Evolutionary conservation across 2,329 filamentous ascomycete genomes (phyloP).

Genomic region (Microdochium trichocladiopsis): DNA sequence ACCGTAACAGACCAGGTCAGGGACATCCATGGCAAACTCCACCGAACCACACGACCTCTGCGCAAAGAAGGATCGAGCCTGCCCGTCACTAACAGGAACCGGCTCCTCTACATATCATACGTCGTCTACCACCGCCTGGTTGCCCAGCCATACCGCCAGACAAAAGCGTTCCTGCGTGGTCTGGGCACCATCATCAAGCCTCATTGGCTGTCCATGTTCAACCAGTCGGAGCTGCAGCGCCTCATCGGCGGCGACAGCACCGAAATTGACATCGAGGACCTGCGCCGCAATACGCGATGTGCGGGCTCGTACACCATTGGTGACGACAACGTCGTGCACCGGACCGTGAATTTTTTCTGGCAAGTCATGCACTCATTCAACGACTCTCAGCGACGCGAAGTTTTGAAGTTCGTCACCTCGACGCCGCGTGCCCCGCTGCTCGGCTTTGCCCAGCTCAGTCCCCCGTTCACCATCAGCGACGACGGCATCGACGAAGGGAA

Average conservation of each 20-base stretch:
- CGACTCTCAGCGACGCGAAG: conserved; percentile 72
- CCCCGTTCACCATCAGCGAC: conserved; percentile 85
- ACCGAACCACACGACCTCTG: conserved; percentile 67
- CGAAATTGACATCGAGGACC: conserved; percentile 80
- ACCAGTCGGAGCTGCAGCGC: conserved; percentile 88
- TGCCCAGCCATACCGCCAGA: conserved; percentile 73
- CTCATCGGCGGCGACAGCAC: conserved; percentile 83
- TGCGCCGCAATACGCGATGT: conserved; percentile 78
- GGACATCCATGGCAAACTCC: conserved; percentile 35
- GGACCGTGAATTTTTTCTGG: conserved; percentile 85
- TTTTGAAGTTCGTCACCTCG: conserved; percentile 92
- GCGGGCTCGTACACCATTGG: conserved; percentile 84
- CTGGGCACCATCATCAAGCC: conserved; percentile 85
- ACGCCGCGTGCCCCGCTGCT: conserved; percentile 85
- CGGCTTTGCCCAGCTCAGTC: conserved; percentile 80
- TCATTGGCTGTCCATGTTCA: conserved; percentile 96
- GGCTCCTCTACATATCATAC: conserved; percentile 88
- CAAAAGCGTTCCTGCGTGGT: conserved; percentile 78
- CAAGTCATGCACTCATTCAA: conserved; percentile 70
- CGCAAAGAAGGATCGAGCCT: conserved; percentile 70
- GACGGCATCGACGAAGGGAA: conserved; percentile 67
- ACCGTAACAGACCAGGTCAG: conserved; percentile 70
- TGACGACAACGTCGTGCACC: conserved; percentile 81
- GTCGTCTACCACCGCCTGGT: conserved; percentile 83
- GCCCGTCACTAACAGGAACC: conserved; percentile 83